Evolutionary conservation across 2,329 filamentous ascomycete species (phyloP).

Genomic region (Teratosphaeria destructans): DNA sequence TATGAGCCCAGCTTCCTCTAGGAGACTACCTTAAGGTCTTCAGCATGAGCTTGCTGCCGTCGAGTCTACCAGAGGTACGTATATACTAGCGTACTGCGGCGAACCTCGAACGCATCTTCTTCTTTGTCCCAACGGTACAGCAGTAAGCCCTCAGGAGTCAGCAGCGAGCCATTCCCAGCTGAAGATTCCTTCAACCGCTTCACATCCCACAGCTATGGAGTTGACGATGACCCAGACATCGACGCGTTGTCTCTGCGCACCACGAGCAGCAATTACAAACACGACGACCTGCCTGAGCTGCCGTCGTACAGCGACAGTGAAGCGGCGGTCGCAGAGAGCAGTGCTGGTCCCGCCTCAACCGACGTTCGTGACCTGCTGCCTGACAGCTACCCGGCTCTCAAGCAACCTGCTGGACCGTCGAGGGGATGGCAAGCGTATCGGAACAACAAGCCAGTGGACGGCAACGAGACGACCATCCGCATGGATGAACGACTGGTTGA

Average conservation of each 20-base stretch:
- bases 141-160: too few species aligned
- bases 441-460: conserved; percentile 2
- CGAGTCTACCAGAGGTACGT: too few species aligned
- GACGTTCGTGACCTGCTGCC: neutral
- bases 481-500: conserved; percentile 19
- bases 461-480: conserved; percentile 15
- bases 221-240: conserved; percentile 9
- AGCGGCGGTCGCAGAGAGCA: conserved; percentile 1
- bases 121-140: too few species aligned
- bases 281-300: conserved; percentile 15
- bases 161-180: too few species aligned
- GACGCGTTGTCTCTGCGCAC: conserved; percentile 22
- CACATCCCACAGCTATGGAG: too few species aligned
- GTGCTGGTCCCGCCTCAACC: neutral
- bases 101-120: too few species aligned
- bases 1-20: too few species aligned
- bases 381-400: conserved; percentile 12
- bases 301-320: conserved; percentile 22
- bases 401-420: neutral
- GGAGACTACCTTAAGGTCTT: too few species aligned
- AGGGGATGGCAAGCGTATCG: conserved; percentile 1
- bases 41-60: too few species aligned
- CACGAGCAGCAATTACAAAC: conserved; percentile 19
- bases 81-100: too few species aligned
- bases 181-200: too few species aligned